phyloP scores from a whole-genome alignment of 2,329 filamentous ascomycete genomes.

The Penicillium paneum region DNA sequence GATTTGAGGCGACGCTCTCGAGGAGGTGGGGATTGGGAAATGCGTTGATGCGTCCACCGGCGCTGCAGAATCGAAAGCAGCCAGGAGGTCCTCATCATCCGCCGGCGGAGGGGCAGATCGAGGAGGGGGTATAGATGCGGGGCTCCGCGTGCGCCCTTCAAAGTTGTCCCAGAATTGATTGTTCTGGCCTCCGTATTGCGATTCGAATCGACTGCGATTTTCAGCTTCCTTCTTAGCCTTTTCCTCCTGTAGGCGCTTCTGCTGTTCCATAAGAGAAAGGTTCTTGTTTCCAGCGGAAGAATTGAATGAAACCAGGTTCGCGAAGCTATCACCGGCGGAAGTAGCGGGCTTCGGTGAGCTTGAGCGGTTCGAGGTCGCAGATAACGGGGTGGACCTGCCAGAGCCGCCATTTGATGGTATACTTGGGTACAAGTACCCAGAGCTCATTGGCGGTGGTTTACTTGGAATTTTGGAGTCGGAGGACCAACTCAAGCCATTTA shows the following conservation, averaged over 20 bases:
- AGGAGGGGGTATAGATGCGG: constrained; percentile 47
- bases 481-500: constrained; percentile 47
- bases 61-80: constrained; percentile 59
- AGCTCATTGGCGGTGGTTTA: constrained; percentile 39
- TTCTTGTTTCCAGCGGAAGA: constrained; percentile 56
- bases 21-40: constrained; percentile 50
- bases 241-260: constrained; percentile 71
- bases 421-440: constrained; percentile 34
- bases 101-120: constrained; percentile 47
- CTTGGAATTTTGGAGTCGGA: constrained; percentile 34
- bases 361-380: constrained; percentile 29
- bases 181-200: constrained; percentile 67
- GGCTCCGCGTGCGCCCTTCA: constrained; percentile 52
- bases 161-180: constrained; percentile 73
- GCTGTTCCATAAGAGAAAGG: constrained; percentile 63
- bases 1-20: constrained; percentile 28
- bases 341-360: constrained; percentile 42
- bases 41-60: constrained; percentile 59
- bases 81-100: constrained; percentile 58
- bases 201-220: constrained; percentile 66
- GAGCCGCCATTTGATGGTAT: constrained; percentile 40
- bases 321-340: constrained; percentile 54
- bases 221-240: constrained; percentile 72
- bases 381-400: constrained; percentile 45
- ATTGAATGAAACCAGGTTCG: constrained; percentile 61